A percentile compares a stretch with the other conserved stretches of the same genome.
Evolutionary conservation across 2,329 filamentous ascomycete species (phyloP).

Genomic region (Penicillium corylophilum): DNA sequence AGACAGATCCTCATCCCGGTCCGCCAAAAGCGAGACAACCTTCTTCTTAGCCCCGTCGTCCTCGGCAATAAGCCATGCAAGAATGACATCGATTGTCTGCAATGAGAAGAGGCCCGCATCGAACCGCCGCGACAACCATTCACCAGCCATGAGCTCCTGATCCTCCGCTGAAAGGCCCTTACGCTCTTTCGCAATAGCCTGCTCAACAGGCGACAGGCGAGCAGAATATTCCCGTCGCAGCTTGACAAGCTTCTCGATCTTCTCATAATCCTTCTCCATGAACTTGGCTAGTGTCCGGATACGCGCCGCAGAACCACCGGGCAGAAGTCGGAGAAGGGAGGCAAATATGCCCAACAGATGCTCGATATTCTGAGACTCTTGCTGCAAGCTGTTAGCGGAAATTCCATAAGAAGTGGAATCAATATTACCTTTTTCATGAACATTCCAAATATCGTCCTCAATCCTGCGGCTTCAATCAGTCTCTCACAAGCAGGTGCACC

Average conservation of each 20-base stretch:
- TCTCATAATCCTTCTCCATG: slow-evolving; percentile 89
- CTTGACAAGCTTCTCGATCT: slow-evolving; percentile 69
- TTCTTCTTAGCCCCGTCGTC: slow-evolving; percentile 71
- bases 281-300: slow-evolving; percentile 91
- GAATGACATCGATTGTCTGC: slow-evolving; percentile 72
- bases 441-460: slow-evolving; percentile 80
- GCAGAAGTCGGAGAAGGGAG: slow-evolving; percentile 75
- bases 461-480: slow-evolving; percentile 76
- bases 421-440: slow-evolving; percentile 71
- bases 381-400: slow-evolving; percentile 39
- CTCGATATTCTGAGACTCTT: slow-evolving; percentile 66
- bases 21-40: slow-evolving; percentile 63
- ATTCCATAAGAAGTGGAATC: background rate
- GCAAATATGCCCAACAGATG: slow-evolving; percentile 84
- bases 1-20: slow-evolving; percentile 64
- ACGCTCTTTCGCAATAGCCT: slow-evolving; percentile 60
- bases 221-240: slow-evolving; percentile 70
- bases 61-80: slow-evolving; percentile 91
- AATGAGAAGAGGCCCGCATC: slow-evolving; percentile 83
- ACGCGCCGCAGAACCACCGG: slow-evolving; percentile 71
- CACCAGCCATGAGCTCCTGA: slow-evolving; percentile 61
- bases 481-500: slow-evolving; percentile 67
- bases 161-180: slow-evolving; percentile 57
- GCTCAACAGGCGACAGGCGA: slow-evolving; percentile 62
- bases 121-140: slow-evolving; percentile 72